Conservation (phyloP, 2,329 filamentous ascomycete genomes). For the Allantophomopsis cytisporea region DNA sequence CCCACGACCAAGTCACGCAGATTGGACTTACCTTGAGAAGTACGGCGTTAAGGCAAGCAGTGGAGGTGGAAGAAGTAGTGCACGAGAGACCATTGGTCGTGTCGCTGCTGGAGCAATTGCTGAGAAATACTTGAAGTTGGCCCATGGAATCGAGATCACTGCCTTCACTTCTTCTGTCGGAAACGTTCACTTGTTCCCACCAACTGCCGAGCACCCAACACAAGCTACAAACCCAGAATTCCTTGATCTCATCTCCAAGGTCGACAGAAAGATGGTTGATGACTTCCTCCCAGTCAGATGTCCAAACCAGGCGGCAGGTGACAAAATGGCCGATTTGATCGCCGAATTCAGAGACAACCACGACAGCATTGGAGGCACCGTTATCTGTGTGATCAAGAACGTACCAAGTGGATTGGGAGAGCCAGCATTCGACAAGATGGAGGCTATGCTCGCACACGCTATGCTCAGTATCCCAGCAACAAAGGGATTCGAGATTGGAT, state of each 20-base stretch:
- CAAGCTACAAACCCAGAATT: conserved; percentile 68
- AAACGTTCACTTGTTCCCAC: conserved; percentile 61
- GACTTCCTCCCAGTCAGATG: conserved; percentile 76
- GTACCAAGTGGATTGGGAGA: conserved; percentile 78
- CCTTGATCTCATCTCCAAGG: conserved; percentile 55
- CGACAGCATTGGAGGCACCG: conserved; percentile 89
- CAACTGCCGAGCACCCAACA: conserved; percentile 52
- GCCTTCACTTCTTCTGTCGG: conserved; percentile 84
- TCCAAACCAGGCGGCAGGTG: conserved; percentile 50
- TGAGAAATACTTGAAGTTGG: conserved; percentile 76
- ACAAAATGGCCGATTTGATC: conserved; percentile 68
- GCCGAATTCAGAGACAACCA: conserved; percentile 62
- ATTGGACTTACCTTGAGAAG: conserved; percentile 95
- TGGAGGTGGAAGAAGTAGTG: conserved; percentile 80
- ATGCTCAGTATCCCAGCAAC: conserved; percentile 93
- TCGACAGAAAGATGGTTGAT: conserved; percentile 70
- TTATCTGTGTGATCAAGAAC: conserved; percentile 86
- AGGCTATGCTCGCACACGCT: conserved; percentile 80
- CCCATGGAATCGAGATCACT: conserved; percentile 80
- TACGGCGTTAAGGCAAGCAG: conserved; percentile 89
- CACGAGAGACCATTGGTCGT: conserved; percentile 88
- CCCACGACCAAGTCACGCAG: conserved; percentile 84
- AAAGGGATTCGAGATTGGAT: conserved; percentile 93
- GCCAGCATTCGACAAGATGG: conserved; percentile 90
- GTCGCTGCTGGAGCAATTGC: conserved; percentile 87